Conservation (phyloP, 2,329 filamentous ascomycete genomes). For the Diaporthe destruens region DNA sequence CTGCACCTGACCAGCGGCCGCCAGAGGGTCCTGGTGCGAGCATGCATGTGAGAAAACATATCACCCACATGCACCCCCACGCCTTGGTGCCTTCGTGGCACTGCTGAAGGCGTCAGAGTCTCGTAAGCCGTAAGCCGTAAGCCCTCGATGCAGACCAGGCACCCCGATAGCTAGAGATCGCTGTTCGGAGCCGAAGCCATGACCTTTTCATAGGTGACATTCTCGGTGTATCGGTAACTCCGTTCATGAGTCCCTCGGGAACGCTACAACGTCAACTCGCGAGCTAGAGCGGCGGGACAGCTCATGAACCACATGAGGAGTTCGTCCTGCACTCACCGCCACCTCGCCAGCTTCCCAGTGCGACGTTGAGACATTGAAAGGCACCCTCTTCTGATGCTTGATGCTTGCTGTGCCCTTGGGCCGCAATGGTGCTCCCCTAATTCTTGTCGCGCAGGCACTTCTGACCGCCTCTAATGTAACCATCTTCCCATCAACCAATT, state of each 20-base stretch:
- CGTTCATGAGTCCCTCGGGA: conserved; percentile 18
- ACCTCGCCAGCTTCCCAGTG: background rate
- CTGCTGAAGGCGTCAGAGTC: background rate
- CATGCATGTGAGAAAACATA: background rate
- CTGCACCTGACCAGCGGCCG: conserved; percentile 8
- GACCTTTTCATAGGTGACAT: conserved; percentile 17
- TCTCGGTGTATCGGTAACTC: conserved; percentile 13
- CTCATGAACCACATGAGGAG: conserved; percentile 5
- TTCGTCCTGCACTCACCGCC: conserved; percentile 28
- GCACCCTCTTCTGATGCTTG: conserved; percentile 11
- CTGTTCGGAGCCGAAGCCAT: background rate
- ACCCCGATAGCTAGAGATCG: background rate
- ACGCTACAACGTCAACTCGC: conserved; percentile 10
- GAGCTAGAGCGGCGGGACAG: conserved; percentile 20
- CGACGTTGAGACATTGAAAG: conserved; percentile 3
- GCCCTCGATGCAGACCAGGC: conserved; percentile 3
- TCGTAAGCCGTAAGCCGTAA: background rate
- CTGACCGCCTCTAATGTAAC: too few species aligned
- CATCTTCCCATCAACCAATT: too few species aligned
- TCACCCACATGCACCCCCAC: too few species aligned
- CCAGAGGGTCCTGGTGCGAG: background rate
- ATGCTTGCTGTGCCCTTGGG: conserved; percentile 16
- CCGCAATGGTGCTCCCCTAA: too few species aligned
- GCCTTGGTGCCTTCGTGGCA: background rate
- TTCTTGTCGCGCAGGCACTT: too few species aligned